Percentiles rank a stretch among this genome's conserved stretches.
phyloP scores from a whole-genome alignment of 345 rosid species.

The Adansonia digitata region DNA sequence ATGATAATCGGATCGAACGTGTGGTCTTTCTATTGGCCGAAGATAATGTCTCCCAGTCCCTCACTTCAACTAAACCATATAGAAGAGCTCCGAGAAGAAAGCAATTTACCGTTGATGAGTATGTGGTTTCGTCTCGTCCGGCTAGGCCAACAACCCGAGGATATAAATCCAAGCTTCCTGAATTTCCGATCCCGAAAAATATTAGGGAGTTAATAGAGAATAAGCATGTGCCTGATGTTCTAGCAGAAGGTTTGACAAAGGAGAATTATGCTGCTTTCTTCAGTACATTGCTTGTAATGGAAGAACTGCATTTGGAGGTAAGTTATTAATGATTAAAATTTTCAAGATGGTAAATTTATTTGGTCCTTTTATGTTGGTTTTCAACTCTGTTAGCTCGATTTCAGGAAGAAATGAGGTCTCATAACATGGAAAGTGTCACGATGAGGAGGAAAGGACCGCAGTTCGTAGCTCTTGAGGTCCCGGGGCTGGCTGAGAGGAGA shows the following conservation, averaged over 20 bases:
- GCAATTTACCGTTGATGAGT: constrained; percentile 24
- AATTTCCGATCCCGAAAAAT: constrained; percentile 43
- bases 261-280: constrained; percentile 44
- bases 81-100: constrained; percentile 24
- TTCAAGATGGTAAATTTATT: too few species aligned
- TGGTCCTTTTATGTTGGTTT: neutral
- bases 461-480: constrained; percentile 41
- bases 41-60: constrained; percentile 46
- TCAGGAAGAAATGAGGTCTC: constrained; percentile 47
- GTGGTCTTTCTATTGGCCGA: constrained; percentile 49
- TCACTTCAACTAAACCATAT: constrained; percentile 35
- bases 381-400: constrained; percentile 2
- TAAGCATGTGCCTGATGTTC: constrained; percentile 29
- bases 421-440: constrained; percentile 40
- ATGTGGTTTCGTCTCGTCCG: constrained; percentile 25
- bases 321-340: neutral
- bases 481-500: constrained; percentile 60
- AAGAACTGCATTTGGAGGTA: constrained; percentile 59
- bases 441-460: constrained; percentile 41
- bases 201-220: constrained; percentile 35
- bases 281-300: constrained; percentile 42
- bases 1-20: constrained; percentile 42
- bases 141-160: neutral
- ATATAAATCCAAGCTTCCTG: constrained; percentile 21
- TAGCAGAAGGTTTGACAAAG: constrained; percentile 24